These are phyloP conservation scores for Lichtheimia hyalospora DNA, from an alignment of 371 early-diverging fungal genomes.

Conservation along the genomic window DNA sequence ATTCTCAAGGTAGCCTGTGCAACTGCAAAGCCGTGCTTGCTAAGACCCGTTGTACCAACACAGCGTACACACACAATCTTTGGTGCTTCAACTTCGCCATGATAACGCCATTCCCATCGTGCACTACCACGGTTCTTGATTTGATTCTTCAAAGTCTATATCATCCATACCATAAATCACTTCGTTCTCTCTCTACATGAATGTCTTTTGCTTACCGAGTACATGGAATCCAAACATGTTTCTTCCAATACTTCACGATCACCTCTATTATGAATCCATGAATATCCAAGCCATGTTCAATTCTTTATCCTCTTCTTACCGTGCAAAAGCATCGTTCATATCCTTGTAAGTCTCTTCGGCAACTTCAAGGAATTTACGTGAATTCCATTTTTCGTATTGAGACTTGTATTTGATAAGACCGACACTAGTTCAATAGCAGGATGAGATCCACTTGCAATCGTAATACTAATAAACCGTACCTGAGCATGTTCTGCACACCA, in stretches of 20 bases:
- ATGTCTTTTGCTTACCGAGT: slow-evolving; percentile 35
- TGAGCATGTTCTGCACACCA: slow-evolving; percentile 46
- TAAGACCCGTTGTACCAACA: slow-evolving; percentile 41
- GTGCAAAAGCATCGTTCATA: slow-evolving; percentile 77
- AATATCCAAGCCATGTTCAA: background rate
- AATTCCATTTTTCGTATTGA: slow-evolving; percentile 53
- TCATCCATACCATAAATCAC: background rate
- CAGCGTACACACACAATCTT: slow-evolving; percentile 67
- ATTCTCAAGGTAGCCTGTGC: slow-evolving; percentile 72
- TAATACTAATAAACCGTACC: slow-evolving; percentile 24
- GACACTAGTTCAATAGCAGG: slow-evolving; percentile 26
- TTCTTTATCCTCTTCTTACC: slow-evolving; percentile 20
- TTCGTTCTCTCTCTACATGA: background rate
- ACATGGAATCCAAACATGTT: slow-evolving; percentile 66
- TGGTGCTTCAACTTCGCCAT: slow-evolving; percentile 59
- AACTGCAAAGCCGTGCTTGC: slow-evolving; percentile 52
- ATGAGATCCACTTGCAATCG: background rate
- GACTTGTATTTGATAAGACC: slow-evolving; percentile 54
- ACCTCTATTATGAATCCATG: slow-evolving; percentile 40
- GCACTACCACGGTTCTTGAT: slow-evolving; percentile 59
- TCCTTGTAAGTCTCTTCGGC: slow-evolving; percentile 65
- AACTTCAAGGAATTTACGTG: slow-evolving; percentile 48
- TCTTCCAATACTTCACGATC: slow-evolving; percentile 60
- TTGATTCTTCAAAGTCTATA: slow-evolving; percentile 63
- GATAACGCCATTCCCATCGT: slow-evolving; percentile 69